A percentile compares a stretch with the other conserved stretches of the same genome.
phyloP scores from a whole-genome alignment of 2,329 filamentous ascomycete genomes.

The Penicillium glabrum region DNA sequence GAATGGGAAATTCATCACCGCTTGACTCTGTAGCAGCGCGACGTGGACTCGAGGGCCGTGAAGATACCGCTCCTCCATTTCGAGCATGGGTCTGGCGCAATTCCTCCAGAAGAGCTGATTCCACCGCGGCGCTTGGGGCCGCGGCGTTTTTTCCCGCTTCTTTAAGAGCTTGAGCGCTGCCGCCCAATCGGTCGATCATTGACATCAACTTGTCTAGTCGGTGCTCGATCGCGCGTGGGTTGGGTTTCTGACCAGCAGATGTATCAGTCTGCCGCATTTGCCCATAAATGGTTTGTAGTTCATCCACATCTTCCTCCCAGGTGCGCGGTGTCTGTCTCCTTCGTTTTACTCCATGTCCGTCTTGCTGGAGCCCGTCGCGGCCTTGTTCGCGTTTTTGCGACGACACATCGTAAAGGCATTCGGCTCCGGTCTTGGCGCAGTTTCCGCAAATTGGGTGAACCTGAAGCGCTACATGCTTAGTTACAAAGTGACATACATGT shows the following conservation, averaged over 20 bases:
- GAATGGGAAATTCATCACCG: conserved; percentile 45
- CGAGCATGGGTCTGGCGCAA: conserved; percentile 14
- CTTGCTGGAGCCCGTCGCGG: conserved; percentile 11
- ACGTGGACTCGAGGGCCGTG: conserved; percentile 34
- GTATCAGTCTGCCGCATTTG: conserved; percentile 27
- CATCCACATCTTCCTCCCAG: conserved; percentile 32
- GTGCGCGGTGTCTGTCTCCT: conserved; percentile 31
- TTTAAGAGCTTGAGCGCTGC: conserved; percentile 30
- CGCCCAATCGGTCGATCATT: conserved; percentile 46
- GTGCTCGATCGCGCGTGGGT: conserved; percentile 42
- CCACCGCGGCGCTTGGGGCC: conserved; percentile 16
- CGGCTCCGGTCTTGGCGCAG: conserved; percentile 44
- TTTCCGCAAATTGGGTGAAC: conserved; percentile 48
- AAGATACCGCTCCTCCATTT: conserved; percentile 14
- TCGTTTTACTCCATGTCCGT: conserved; percentile 35
- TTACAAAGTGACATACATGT: neutral
- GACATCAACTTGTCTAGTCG: conserved; percentile 45
- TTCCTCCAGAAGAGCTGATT: conserved; percentile 17
- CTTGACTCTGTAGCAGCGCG: conserved; percentile 32
- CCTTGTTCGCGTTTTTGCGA: conserved; percentile 25
- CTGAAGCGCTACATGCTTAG: conserved; percentile 18
- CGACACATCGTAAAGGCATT: conserved; percentile 44
- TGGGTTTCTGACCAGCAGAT: conserved; percentile 24
- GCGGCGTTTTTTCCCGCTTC: conserved; percentile 21
- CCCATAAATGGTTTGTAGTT: conserved; percentile 34